Conservation (phyloP, 2,329 filamentous ascomycete genomes). For the Apiospora koreana region DNA sequence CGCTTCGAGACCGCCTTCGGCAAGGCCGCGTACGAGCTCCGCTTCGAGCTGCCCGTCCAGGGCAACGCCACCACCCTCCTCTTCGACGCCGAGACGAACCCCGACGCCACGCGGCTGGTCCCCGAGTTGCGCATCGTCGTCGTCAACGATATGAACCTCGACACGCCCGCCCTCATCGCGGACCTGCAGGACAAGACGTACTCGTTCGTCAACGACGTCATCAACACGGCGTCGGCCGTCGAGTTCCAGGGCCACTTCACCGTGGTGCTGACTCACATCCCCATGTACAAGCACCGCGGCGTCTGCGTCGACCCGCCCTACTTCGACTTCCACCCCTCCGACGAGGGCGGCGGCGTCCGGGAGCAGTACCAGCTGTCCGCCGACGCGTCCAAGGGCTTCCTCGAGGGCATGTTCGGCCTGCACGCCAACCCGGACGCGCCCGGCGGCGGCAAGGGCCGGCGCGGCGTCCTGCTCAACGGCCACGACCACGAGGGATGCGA, state of each 20-base stretch:
- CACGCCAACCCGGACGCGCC: slow-evolving; percentile 61
- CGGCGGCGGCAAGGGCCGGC: slow-evolving; percentile 64
- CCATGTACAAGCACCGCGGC: slow-evolving; percentile 79
- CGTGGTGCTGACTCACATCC: slow-evolving; percentile 87
- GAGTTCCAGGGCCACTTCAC: slow-evolving; percentile 69
- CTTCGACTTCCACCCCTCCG: slow-evolving; percentile 72
- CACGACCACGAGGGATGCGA: slow-evolving; percentile 97
- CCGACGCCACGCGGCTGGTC: slow-evolving; percentile 46
- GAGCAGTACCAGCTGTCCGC: slow-evolving; percentile 90
- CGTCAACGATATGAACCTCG: slow-evolving; percentile 91
- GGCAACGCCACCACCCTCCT: slow-evolving; percentile 41
- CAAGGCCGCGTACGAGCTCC: slow-evolving; percentile 85
- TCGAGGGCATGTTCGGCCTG: slow-evolving; percentile 83
- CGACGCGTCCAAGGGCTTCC: slow-evolving; percentile 70
- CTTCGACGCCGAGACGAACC: slow-evolving; percentile 43
- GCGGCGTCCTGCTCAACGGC: slow-evolving; percentile 82
- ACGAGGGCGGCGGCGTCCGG: slow-evolving; percentile 70
- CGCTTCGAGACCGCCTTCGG: slow-evolving; percentile 87
- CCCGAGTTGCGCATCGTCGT: slow-evolving; percentile 81
- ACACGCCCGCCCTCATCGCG: slow-evolving; percentile 71
- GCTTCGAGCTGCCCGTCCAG: slow-evolving; percentile 62
- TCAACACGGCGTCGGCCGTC: slow-evolving; percentile 62
- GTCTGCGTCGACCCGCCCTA: slow-evolving; percentile 83
- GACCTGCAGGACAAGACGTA: slow-evolving; percentile 77
- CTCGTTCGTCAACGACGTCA: slow-evolving; percentile 70